Evolutionary conservation across 1,139 yeast species (phyloP).

Genomic region (Sugiyamaella novakii): DNA sequence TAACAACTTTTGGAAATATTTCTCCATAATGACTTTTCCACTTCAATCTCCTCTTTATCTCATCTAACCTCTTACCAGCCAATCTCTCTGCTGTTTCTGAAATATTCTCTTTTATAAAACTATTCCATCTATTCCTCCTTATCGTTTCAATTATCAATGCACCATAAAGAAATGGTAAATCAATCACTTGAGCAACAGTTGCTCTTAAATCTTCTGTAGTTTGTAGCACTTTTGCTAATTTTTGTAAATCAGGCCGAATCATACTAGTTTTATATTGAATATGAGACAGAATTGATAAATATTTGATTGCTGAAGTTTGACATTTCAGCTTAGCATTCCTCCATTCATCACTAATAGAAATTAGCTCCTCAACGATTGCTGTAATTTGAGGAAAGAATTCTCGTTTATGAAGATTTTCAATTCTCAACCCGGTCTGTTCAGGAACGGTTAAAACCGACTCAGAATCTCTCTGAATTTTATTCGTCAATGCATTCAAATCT

Average conservation of each 20-base stretch:
- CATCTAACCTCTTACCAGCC: slow-evolving; percentile 60
- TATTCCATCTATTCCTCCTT: slow-evolving; percentile 70
- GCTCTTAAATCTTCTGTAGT: slow-evolving; percentile 50
- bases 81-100: slow-evolving; percentile 61
- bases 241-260: slow-evolving; percentile 37
- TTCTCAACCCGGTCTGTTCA: slow-evolving; percentile 21
- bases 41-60: slow-evolving; percentile 54
- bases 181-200: slow-evolving; percentile 57
- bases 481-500: slow-evolving; percentile 36
- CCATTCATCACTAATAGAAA: slow-evolving; percentile 27
- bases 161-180: slow-evolving; percentile 81
- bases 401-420: slow-evolving; percentile 23
- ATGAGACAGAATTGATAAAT: slow-evolving; percentile 35
- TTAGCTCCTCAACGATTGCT: slow-evolving; percentile 31
- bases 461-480: slow-evolving; percentile 36
- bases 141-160: slow-evolving; percentile 68
- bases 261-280: slow-evolving; percentile 39
- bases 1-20: slow-evolving; percentile 9
- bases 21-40: slow-evolving; percentile 53
- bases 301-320: slow-evolving; percentile 29
- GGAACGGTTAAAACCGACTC: slow-evolving; percentile 34
- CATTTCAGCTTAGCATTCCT: slow-evolving; percentile 24
- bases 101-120: slow-evolving; percentile 54
- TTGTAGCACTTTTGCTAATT: slow-evolving; percentile 41
- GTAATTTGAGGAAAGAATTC: slow-evolving; percentile 37